Conservation (phyloP, 208 protist species). For the Trichomonas gallinae region DNA sequence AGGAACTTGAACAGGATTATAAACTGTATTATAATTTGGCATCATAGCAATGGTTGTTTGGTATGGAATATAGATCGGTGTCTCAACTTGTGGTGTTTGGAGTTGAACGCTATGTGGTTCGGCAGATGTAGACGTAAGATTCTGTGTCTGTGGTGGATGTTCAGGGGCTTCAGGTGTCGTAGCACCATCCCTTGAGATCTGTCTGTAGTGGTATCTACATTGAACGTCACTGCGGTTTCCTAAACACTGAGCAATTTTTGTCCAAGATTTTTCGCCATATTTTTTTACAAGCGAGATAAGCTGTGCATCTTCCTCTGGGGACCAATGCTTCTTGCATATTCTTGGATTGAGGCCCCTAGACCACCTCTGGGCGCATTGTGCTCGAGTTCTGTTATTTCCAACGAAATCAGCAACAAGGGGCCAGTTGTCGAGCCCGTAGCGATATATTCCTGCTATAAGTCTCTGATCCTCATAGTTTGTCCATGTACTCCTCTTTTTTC, state of each 20-base stretch:
- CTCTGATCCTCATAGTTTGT: neutral
- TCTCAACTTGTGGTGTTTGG: neutral
- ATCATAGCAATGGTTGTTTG: neutral
- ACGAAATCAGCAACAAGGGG: neutral
- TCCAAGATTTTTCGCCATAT: neutral
- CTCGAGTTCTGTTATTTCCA: neutral
- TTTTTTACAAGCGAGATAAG: neutral
- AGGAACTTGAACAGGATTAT: neutral
- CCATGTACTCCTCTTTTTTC: neutral
- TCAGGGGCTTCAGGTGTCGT: neutral
- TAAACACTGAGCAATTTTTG: neutral
- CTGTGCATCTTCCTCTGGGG: neutral
- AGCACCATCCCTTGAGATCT: neutral
- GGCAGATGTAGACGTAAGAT: neutral
- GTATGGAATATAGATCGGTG: neutral
- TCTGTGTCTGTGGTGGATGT: neutral
- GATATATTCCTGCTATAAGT: neutral
- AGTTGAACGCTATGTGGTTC: neutral
- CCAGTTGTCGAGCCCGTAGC: neutral
- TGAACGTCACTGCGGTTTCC: neutral
- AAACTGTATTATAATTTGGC: neutral
- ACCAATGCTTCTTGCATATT: neutral
- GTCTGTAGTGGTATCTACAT: neutral
- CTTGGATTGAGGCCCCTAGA: neutral
- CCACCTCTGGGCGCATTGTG: neutral